These are phyloP conservation scores for Colletotrichum chrysophilum DNA, from an alignment of 2,329 filamentous ascomycete species.

Conservation along the genomic window DNA sequence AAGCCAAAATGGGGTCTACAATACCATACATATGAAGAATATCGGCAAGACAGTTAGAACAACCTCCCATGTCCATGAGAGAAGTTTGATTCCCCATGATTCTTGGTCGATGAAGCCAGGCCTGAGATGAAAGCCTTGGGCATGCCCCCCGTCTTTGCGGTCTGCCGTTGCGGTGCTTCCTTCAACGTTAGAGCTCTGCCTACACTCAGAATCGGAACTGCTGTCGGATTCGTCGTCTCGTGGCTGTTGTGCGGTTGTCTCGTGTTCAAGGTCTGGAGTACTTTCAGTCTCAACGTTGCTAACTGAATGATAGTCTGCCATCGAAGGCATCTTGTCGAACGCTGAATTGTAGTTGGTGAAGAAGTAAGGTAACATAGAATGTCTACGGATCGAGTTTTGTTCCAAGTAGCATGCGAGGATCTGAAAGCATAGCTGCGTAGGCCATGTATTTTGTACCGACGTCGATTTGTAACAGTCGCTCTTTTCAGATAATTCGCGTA, in stretches of 20 bases:
- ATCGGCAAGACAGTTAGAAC: not conserved
- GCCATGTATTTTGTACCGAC: too few relatives aligned
- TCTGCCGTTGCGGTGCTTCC: rapidly evolving
- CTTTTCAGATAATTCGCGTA: too few relatives aligned
- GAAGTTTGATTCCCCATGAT: not conserved
- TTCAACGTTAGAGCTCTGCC: not conserved
- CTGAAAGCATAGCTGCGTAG: too few relatives aligned
- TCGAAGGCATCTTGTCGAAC: not conserved
- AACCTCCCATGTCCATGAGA: not conserved
- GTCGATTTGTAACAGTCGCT: too few relatives aligned
- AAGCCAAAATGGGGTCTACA: not conserved
- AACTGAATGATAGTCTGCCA: not conserved
- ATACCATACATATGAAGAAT: not conserved
- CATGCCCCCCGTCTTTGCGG: not conserved
- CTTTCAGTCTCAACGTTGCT: not conserved
- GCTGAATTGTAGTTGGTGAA: too few relatives aligned
- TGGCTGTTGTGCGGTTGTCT: not conserved
- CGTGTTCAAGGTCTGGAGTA: not conserved
- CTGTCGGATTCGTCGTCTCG: not conserved
- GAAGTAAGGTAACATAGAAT: too few relatives aligned
- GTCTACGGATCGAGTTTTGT: too few relatives aligned
- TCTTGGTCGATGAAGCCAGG: not conserved
- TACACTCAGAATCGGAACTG: not conserved
- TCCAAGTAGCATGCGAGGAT: too few relatives aligned
- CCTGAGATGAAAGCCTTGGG: rapidly evolving